These are phyloP conservation scores for Nemophila menziesii DNA, from an alignment of 257 asterid species.

Conservation along the genomic window DNA sequence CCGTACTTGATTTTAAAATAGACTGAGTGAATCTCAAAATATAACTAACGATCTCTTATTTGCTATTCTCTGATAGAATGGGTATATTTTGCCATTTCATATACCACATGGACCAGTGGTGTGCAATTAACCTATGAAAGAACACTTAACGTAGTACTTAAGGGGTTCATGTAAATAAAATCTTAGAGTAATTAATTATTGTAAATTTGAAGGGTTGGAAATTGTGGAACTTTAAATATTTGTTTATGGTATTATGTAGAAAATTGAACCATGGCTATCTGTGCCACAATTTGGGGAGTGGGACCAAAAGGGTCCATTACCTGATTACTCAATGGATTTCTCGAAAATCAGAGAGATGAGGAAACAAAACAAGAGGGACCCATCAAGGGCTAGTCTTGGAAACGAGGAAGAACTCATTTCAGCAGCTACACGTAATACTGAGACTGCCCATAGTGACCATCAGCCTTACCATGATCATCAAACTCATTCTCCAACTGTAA, in stretches of 20 bases:
- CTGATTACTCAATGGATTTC: constrained; percentile 54
- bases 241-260: constrained; percentile 14
- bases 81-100: too few relatives aligned
- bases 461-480: constrained; percentile 28
- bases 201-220: too few relatives aligned
- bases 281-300: constrained; percentile 58
- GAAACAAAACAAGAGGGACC: constrained; percentile 51
- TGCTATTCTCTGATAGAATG: too few relatives aligned
- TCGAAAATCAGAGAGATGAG: constrained; percentile 48
- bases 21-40: too few relatives aligned
- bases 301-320: constrained; percentile 46
- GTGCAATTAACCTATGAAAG: too few relatives aligned
- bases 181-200: too few relatives aligned
- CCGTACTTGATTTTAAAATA: too few relatives aligned
- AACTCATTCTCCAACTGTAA: constrained; percentile 49
- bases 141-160: too few relatives aligned
- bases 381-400: constrained; percentile 45
- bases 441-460: constrained; percentile 20
- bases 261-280: constrained; percentile 32
- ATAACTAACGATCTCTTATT: too few relatives aligned
- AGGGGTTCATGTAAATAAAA: too few relatives aligned
- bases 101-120: too few relatives aligned
- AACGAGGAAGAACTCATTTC: constrained; percentile 43
- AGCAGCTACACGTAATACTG: constrained; percentile 16
- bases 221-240: too few relatives aligned